Evolutionary conservation across 2,329 filamentous ascomycete genomes (phyloP).

Genomic region (Cercospora sp.): DNA sequence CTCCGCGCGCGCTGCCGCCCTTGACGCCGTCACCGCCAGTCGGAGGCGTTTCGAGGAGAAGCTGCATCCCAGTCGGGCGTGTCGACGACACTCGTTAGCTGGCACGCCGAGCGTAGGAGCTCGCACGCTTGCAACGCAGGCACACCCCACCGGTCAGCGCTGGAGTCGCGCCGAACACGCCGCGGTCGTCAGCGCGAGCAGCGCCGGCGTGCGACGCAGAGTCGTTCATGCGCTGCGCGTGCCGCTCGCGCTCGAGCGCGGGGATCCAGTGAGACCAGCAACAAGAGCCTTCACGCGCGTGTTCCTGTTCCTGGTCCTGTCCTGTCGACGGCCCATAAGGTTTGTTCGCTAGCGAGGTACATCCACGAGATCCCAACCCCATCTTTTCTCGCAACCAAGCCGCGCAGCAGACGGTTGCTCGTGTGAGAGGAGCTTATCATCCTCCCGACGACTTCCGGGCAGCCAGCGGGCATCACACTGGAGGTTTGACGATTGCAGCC

Average conservation of each 20-base stretch:
- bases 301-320: constrained; percentile 25
- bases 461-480: background rate
- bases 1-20: constrained; percentile 4
- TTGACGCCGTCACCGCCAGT: constrained; percentile 20
- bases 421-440: constrained; percentile 9
- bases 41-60: constrained; percentile 24
- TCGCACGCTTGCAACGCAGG: constrained; percentile 18
- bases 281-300: constrained; percentile 10
- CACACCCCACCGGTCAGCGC: constrained; percentile 1
- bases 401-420: constrained; percentile 1
- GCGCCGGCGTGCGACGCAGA: background rate
- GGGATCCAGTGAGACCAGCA: background rate
- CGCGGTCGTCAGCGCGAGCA: background rate
- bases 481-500: background rate
- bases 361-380: constrained; percentile 23
- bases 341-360: constrained; percentile 23
- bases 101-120: constrained; percentile 14
- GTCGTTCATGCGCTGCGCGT: background rate
- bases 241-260: constrained; percentile 2
- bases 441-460: constrained; percentile 21
- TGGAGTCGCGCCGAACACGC: constrained; percentile 1
- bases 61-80: constrained; percentile 25
- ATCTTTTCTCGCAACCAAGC: constrained; percentile 12
- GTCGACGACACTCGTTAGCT: constrained; percentile 20
- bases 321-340: constrained; percentile 6